Evolutionary conservation across 192 early-diverging fungal species (phyloP).

Genomic region (Backusella circina): DNA sequence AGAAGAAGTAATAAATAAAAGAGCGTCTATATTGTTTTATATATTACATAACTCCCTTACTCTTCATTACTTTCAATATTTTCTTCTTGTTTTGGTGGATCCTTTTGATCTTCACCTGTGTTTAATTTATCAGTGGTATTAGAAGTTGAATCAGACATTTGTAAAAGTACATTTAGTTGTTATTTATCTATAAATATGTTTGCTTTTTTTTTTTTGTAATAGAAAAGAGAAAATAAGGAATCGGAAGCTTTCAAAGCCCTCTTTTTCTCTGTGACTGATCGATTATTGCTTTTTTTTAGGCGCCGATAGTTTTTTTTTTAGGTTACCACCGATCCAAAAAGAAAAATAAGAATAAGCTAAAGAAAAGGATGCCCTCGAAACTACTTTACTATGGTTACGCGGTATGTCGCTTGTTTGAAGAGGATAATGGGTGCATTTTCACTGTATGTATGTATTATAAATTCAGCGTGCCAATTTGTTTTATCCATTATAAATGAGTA

Average conservation of each 20-base stretch:
- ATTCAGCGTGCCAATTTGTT: no score
- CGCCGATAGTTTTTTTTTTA: no score
- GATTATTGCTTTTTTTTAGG: no score
- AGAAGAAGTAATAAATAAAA: not conserved
- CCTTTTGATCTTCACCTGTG: not conserved
- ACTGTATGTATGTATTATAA: no score
- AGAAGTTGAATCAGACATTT: not conserved
- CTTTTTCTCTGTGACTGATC: no score
- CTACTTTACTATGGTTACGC: no score
- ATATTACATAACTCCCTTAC: not conserved
- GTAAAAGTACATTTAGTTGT: not conserved
- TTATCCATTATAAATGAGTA: no score
- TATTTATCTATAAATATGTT: not conserved
- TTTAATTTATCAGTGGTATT: not conserved
- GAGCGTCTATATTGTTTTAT: not conserved
- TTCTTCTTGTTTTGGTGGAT: not conserved
- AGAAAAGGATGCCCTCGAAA: no score
- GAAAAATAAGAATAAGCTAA: no score
- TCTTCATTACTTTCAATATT: conserved; percentile 6
- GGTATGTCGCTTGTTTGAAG: no score
- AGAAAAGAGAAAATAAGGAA: not conserved
- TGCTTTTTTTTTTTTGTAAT: not conserved
- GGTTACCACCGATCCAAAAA: no score
- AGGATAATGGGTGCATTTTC: no score
- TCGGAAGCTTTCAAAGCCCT: not conserved